Evolutionary conservation across 257 asterid genomes (phyloP).

Genomic region (Osmanthus fragrans): DNA sequence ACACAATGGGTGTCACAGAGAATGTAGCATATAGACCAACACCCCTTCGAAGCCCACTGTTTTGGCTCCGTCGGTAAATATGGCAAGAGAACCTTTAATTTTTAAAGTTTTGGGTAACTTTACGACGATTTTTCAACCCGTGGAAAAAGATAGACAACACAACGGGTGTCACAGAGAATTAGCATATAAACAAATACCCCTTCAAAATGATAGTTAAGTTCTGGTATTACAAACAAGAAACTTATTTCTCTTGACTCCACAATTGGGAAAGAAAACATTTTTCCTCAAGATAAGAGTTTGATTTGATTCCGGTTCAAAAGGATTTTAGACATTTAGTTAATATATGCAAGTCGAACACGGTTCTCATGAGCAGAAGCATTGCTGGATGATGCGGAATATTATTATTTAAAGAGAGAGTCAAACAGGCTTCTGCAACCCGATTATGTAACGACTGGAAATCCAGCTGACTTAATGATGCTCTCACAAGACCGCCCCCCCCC

Average conservation of each 20-base stretch:
- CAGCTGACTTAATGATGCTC: background rate
- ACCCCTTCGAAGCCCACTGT: background rate
- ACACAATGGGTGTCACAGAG: conserved; percentile 7
- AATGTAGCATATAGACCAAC: background rate
- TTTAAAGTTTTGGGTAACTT: background rate
- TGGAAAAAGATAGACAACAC: background rate
- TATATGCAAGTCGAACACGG: background rate
- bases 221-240: background rate
- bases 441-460: background rate
- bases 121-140: background rate
- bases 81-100: background rate
- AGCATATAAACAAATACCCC: background rate
- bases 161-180: conserved; percentile 3
- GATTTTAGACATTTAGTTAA: background rate
- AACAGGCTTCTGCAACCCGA: too few relatives aligned
- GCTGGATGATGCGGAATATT: too few relatives aligned
- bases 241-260: background rate
- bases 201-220: background rate
- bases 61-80: background rate
- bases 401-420: too few relatives aligned
- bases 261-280: too few relatives aligned
- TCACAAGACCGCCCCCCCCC: background rate
- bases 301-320: background rate
- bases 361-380: too few relatives aligned
- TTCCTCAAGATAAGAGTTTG: background rate